These are phyloP conservation scores for Kernera saxatilis DNA, from an alignment of 345 rosid species.

Conservation along the genomic window DNA sequence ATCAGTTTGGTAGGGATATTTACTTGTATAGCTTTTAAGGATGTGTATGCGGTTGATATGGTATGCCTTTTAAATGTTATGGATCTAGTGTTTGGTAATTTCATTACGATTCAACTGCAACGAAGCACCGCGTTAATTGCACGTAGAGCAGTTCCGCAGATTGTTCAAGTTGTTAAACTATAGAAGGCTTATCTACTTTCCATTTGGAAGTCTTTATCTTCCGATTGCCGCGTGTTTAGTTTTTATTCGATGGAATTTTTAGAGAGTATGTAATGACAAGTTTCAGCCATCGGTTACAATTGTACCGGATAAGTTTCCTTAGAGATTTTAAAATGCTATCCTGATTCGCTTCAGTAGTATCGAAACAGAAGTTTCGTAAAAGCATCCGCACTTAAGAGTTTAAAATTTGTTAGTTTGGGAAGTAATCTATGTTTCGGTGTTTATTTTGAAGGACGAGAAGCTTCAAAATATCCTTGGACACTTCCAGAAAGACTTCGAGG, in stretches of 20 bases:
- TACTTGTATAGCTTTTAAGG: slow-evolving; percentile 10
- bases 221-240: slow-evolving; percentile 1
- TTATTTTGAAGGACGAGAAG: slow-evolving; percentile 71
- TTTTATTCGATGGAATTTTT: neutral
- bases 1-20: slow-evolving; percentile 10
- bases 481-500: slow-evolving; percentile 96
- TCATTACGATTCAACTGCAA: neutral
- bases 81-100: neutral
- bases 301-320: neutral
- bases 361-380: neutral
- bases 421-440: neutral
- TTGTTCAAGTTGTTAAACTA: neutral
- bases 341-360: slow-evolving; percentile 1
- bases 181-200: neutral
- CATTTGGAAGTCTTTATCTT: neutral
- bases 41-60: slow-evolving; percentile 18
- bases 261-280: neutral
- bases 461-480: slow-evolving; percentile 88
- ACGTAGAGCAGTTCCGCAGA: neutral
- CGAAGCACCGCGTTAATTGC: neutral
- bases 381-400: neutral
- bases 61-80: slow-evolving; percentile 18
- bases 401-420: neutral
- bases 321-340: neutral
- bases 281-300: slow-evolving; percentile 11